These are phyloP conservation scores for Backusella circina DNA, from an alignment of 192 early-diverging fungal species.

Conservation along the genomic window DNA sequence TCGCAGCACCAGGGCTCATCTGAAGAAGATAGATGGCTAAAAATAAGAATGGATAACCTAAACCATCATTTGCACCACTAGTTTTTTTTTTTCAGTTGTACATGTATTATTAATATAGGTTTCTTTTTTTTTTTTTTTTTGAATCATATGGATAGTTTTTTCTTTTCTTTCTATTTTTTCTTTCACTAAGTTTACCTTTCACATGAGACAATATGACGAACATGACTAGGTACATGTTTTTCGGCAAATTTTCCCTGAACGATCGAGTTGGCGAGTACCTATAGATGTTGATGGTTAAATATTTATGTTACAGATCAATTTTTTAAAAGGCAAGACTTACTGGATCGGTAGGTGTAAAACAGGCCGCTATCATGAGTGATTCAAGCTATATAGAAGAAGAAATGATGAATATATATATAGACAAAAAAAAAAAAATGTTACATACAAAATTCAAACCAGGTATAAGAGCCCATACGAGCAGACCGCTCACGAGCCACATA, in stretches of 20 bases:
- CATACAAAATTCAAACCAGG: constrained; percentile 49
- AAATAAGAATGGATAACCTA: constrained; percentile 78
- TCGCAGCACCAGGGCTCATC: constrained; percentile 49
- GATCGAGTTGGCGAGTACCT: constrained; percentile 81
- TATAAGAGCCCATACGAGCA: constrained; percentile 56
- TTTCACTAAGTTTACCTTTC: constrained; percentile 56
- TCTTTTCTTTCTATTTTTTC: too few relatives aligned
- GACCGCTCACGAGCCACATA: constrained; percentile 76
- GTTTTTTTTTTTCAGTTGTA: not conserved
- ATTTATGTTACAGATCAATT: not conserved
- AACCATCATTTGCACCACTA: constrained; percentile 84
- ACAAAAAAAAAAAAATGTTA: constrained; percentile 6
- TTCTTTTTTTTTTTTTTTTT: not conserved
- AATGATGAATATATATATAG: not conserved
- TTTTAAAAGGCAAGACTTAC: constrained; percentile 38
- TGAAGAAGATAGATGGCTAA: constrained; percentile 68
- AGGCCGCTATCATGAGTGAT: constrained; percentile 75
- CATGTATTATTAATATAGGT: not conserved
- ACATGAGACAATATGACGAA: constrained; percentile 66
- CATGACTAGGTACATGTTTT: constrained; percentile 65
- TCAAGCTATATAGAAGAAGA: constrained; percentile 53
- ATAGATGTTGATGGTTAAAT: not conserved
- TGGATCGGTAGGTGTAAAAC: constrained; percentile 90
- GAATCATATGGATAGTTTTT: not conserved
- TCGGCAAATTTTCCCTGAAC: constrained; percentile 91